Evolutionary conservation across 495 filamentous ascomycete species (phyloP).

Genomic region (Glonium stellatum): DNA sequence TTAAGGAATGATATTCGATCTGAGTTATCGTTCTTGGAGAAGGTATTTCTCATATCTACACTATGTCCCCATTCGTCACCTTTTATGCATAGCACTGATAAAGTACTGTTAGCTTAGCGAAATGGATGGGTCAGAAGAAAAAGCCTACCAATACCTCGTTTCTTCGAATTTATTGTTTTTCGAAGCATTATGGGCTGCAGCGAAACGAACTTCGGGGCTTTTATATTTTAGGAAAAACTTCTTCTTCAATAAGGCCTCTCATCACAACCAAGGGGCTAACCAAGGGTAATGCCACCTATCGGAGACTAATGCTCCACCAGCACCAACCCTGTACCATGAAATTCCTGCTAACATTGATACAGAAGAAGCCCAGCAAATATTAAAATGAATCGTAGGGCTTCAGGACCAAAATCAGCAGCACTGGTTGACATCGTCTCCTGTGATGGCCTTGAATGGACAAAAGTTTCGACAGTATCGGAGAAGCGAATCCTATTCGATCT

Average conservation of each 20-base stretch:
- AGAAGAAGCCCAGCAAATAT: slow-evolving; percentile 13
- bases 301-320: background rate
- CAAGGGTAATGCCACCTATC: slow-evolving; percentile 1
- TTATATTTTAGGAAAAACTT: slow-evolving; percentile 26
- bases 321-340: background rate
- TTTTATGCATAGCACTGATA: background rate
- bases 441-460: slow-evolving; percentile 34
- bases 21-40: slow-evolving; percentile 28
- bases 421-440: slow-evolving; percentile 33
- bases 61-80: background rate
- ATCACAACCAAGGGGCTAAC: slow-evolving; percentile 11
- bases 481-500: slow-evolving; percentile 37
- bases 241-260: slow-evolving; percentile 19
- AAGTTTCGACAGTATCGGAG: slow-evolving; percentile 32
- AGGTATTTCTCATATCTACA: background rate
- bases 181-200: slow-evolving; percentile 34
- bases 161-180: slow-evolving; percentile 36
- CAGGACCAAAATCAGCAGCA: slow-evolving; percentile 4
- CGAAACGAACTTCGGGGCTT: slow-evolving; percentile 32
- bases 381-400: slow-evolving; percentile 1
- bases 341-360: background rate
- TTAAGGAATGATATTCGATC: slow-evolving; percentile 30
- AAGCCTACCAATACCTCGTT: slow-evolving; percentile 22
- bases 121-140: slow-evolving; percentile 15
- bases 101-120: slow-evolving; percentile 6